Evolutionary conservation across 306 rosid genomes (phyloP), one percentile per base, ranked within the genome.

Genomic region (Corylus heterophylla): DNA sequence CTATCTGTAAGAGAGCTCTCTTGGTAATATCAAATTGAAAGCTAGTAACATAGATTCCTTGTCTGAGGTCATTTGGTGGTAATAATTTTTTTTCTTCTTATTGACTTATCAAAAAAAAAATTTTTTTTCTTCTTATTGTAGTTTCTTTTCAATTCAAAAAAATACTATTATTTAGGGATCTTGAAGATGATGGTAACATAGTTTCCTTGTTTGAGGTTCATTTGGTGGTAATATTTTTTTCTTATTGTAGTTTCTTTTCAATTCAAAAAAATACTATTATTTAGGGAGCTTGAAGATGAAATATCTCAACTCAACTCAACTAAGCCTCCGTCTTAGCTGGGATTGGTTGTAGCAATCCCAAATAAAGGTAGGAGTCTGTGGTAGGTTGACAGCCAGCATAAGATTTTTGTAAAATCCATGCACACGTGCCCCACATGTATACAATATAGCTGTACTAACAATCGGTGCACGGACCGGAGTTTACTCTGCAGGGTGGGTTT

Each of bases 11-110:
- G 70, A 7, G 10, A 35, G 8, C 27, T 61, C 69, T 29, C 20
- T 63, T 63, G 42, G 20, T 37, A 64, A 35, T 64, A 64, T 64
- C 16, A 9, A 7, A 35, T 35, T 64, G 48, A 64, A 64, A 45
- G 42, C 45, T 31, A 63, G 9, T 13, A 63, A 63, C n/a, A 42
- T 42, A 63, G 11, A 39, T 63, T 45, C 22, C 55, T 31, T 48
- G 54, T 69, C 35, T 78, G 66, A 54, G 64, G 44, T 85, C 44
- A 75, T 73, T 50, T 52, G 73, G 14, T 67, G 37, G 14, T 48
- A 66, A 45, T 51, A 48, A 31, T 31, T 31, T 31, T 63, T 47
- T 29, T 76, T 79, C 14, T 17, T 6, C 14, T 29, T 9, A 59
- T 11, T 22, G 11, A 22, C 22, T 22, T 22, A 22, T 22, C 22